A percentile compares a stretch with the other conserved stretches of the same genome.
These are phyloP conservation scores for Olyra latifolia DNA, from an alignment of 176 grass and related monocot species.

Conservation along the genomic window DNA sequence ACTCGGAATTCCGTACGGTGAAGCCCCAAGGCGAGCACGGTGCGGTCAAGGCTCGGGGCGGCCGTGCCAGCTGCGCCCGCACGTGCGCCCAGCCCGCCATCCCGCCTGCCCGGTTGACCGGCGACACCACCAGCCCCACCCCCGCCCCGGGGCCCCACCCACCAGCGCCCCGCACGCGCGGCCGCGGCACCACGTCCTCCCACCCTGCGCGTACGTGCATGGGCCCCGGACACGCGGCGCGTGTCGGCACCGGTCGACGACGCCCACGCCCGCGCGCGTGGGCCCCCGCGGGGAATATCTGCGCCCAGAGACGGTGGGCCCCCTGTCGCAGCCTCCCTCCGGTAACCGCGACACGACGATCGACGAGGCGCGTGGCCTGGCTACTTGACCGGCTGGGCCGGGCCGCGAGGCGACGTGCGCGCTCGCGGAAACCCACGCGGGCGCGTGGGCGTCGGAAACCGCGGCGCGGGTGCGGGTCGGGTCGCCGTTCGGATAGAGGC, in stretches of 20 bases:
- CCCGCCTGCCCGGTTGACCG: conserved; percentile 50
- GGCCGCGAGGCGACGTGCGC: too few relatives aligned
- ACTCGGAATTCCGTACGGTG: too few relatives aligned
- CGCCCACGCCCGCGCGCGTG: neutral
- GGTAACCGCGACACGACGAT: neutral
- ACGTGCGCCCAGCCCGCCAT: conserved; percentile 16
- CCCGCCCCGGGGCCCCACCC: neutral
- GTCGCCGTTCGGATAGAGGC: too few relatives aligned
- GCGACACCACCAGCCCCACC: conserved; percentile 35
- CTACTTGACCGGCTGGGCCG: neutral
- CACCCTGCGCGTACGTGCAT: too few relatives aligned
- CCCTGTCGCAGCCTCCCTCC: neutral
- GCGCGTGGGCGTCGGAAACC: too few relatives aligned
- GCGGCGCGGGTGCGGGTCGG: too few relatives aligned
- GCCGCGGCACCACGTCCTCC: neutral
- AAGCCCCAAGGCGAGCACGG: too few relatives aligned
- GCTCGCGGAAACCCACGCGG: neutral
- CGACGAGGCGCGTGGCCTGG: neutral
- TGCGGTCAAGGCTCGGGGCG: neutral
- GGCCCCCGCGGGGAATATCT: neutral
- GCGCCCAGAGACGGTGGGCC: neutral
- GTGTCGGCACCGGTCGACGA: neutral
- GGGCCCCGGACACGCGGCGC: too few relatives aligned
- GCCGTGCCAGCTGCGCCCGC: conserved; percentile 39
- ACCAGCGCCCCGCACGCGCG: conserved; percentile 4